Evolutionary conservation across 2,329 filamentous ascomycete species (phyloP).

Genomic region (Fusarium denticulatum): DNA sequence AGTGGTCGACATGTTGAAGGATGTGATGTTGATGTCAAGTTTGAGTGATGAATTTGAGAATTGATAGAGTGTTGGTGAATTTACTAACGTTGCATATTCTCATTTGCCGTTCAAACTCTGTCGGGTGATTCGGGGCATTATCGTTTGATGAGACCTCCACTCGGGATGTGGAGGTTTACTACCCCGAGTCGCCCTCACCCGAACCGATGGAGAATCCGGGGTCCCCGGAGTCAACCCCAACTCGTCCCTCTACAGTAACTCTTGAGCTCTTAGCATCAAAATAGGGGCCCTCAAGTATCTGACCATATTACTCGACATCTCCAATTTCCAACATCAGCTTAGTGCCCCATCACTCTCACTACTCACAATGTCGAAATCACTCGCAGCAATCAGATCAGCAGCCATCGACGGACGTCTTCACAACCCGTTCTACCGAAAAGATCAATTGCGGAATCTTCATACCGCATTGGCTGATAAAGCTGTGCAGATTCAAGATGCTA

Average conservation of each 20-base stretch:
- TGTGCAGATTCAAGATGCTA: constrained; percentile 29
- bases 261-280: background rate
- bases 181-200: constrained; percentile 1
- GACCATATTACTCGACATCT: background rate
- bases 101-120: background rate
- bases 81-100: background rate
- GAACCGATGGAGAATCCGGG: constrained; percentile 13
- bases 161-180: constrained; percentile 29
- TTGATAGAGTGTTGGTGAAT: background rate
- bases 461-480: constrained; percentile 13
- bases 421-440: constrained; percentile 37
- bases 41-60: background rate
- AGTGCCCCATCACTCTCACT: background rate
- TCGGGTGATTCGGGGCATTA: background rate
- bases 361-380: constrained; percentile 31
- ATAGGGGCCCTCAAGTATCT: background rate
- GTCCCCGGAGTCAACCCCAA: background rate
- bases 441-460: constrained; percentile 28
- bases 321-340: background rate
- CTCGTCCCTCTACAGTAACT: background rate
- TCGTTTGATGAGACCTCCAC: constrained; percentile 2
- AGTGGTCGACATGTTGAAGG: constrained; percentile 17
- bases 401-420: constrained; percentile 32
- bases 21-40: background rate
- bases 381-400: constrained; percentile 27